A percentile compares a stretch with the other conserved stretches of the same genome.
Evolutionary conservation across 495 filamentous ascomycete genomes (phyloP).

Genomic region (Aeminium ludgeri): DNA sequence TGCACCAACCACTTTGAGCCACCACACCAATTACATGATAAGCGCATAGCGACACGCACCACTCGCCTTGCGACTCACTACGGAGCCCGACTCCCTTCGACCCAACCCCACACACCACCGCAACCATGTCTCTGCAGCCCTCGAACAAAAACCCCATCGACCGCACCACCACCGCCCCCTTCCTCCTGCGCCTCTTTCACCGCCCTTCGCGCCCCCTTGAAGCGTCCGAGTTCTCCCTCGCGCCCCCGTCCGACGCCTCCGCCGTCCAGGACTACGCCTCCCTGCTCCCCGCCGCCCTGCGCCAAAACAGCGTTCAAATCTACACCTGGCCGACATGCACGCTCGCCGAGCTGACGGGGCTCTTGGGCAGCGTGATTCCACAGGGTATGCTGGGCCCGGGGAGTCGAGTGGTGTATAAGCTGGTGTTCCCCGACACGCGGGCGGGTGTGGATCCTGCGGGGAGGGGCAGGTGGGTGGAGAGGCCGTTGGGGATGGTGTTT

Average conservation of each 20-base stretch:
- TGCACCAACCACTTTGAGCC: no score
- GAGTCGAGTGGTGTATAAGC: constrained; percentile 68
- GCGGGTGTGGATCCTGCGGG: constrained; percentile 32
- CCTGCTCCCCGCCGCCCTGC: constrained; percentile 45
- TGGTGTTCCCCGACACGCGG: constrained; percentile 70
- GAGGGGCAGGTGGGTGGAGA: constrained; percentile 44
- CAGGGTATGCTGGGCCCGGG: constrained; percentile 50
- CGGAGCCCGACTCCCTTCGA: no score
- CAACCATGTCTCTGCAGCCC: constrained; percentile 14
- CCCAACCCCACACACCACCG: background rate
- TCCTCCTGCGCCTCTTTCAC: constrained; percentile 84
- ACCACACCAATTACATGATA: no score
- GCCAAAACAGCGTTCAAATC: constrained; percentile 34
- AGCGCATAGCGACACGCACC: no score
- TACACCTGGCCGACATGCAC: constrained; percentile 82
- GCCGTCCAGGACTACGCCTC: constrained; percentile 25
- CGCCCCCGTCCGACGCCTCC: constrained; percentile 45
- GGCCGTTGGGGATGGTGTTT: constrained; percentile 70
- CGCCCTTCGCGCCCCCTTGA: constrained; percentile 1
- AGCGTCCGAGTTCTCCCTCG: constrained; percentile 11
- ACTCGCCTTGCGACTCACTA: no score
- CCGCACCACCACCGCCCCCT: constrained; percentile 65
- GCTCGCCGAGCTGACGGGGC: constrained; percentile 62
- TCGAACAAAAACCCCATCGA: constrained; percentile 32
- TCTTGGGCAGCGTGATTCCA: constrained; percentile 51